Evolutionary conservation across 495 filamentous ascomycete genomes (phyloP).

Genomic region (Amniculicola lignicola): DNA sequence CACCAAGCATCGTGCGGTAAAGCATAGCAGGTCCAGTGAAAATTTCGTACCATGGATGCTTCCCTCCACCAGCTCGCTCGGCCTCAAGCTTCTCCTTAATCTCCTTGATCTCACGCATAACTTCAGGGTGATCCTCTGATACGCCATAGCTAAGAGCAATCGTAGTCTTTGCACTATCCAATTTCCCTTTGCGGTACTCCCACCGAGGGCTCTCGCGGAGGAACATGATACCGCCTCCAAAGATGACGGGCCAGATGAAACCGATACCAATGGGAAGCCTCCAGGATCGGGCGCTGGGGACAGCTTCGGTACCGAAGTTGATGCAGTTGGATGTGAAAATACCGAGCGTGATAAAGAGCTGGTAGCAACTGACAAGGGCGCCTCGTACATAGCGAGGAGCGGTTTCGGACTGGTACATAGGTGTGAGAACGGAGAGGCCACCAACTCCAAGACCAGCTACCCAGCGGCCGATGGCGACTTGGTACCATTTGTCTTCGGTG

Average conservation of each 20-base stretch:
- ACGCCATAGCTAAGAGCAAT: conserved; percentile 73
- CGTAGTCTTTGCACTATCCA: conserved; percentile 57
- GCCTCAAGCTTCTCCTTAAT: conserved; percentile 50
- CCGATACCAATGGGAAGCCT: conserved; percentile 77
- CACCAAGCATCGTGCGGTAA: conserved; percentile 29
- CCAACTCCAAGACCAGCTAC: conserved; percentile 82
- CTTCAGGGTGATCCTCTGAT: conserved; percentile 56
- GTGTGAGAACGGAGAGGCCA: conserved; percentile 67
- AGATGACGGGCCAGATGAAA: conserved; percentile 71
- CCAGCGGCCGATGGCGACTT: conserved; percentile 58
- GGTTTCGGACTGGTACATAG: conserved; percentile 74
- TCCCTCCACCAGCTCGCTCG: conserved; percentile 23
- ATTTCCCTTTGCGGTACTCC: conserved; percentile 39
- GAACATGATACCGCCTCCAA: conserved; percentile 56
- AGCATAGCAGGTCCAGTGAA: conserved; percentile 34
- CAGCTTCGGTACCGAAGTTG: conserved; percentile 68
- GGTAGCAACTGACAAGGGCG: conserved; percentile 53
- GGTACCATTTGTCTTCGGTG: conserved; percentile 26
- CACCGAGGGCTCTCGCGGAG: conserved; percentile 41
- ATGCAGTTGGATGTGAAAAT: conserved; percentile 80
- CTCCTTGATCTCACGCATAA: conserved; percentile 62
- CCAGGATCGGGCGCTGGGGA: conserved; percentile 62
- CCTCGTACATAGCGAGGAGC: conserved; percentile 21
- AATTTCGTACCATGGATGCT: conserved; percentile 29
- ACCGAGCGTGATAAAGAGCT: conserved; percentile 83